These are phyloP conservation scores for Daldinia sp. DNA, from an alignment of 2,329 filamentous ascomycete genomes.

Conservation along the genomic window DNA sequence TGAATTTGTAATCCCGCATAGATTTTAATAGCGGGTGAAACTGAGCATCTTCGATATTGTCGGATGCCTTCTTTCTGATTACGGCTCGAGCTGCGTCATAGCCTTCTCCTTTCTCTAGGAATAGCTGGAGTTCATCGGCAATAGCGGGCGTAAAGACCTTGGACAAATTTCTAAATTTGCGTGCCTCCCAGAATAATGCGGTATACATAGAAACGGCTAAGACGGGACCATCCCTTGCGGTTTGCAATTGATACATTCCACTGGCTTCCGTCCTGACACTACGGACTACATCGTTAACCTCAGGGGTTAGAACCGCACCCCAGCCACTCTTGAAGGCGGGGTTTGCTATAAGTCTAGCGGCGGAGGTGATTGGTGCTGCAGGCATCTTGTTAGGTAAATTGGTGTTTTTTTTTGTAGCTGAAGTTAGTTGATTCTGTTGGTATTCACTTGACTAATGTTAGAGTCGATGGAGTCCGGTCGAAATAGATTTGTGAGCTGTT, in stretches of 20 bases:
- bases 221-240: conserved; percentile 34
- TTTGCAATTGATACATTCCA: conserved; percentile 44
- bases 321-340: conserved; percentile 44
- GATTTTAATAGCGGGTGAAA: conserved; percentile 44
- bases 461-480: background rate
- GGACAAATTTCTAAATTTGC: conserved; percentile 26
- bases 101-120: conserved; percentile 12
- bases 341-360: conserved; percentile 42
- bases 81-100: conserved; percentile 23
- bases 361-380: conserved; percentile 33
- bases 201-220: conserved; percentile 36
- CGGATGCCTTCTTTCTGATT: conserved; percentile 12
- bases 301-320: conserved; percentile 36
- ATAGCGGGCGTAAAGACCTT: conserved; percentile 43
- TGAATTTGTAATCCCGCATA: conserved; percentile 43
- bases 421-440: background rate
- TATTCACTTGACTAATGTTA: conserved; percentile 1
- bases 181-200: conserved; percentile 48
- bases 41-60: background rate
- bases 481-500: background rate
- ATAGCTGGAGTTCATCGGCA: conserved; percentile 43
- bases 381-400: conserved; percentile 22
- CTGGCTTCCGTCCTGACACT: conserved; percentile 27
- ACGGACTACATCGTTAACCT: conserved; percentile 33
- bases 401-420: background rate